Percentiles rank a stretch among this genome's conserved stretches.
phyloP scores from a whole-genome alignment of 805 yeast genomes.

The Sungouiella thailandica region DNA sequence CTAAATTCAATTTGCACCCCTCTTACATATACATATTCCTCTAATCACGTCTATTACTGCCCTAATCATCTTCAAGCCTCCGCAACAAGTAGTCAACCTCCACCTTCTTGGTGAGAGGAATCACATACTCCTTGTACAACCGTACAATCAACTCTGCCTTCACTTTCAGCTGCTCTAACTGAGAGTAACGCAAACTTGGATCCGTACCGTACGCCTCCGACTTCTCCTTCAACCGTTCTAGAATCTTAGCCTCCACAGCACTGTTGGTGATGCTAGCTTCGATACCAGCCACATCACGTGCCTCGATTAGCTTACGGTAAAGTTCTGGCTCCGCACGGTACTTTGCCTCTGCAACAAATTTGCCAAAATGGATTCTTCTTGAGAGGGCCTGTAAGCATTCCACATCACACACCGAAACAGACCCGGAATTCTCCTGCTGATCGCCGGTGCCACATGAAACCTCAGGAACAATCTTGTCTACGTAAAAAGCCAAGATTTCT shows the following conservation, averaged over 20 bases:
- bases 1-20: too few species aligned
- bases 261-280: constrained; percentile 79
- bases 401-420: constrained; percentile 79
- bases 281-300: constrained; percentile 65
- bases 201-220: constrained; percentile 86
- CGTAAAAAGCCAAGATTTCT: constrained; percentile 64
- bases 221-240: constrained; percentile 72
- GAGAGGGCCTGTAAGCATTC: constrained; percentile 84
- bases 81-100: constrained; percentile 88
- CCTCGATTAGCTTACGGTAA: constrained; percentile 61
- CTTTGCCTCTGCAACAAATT: constrained; percentile 96
- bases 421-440: constrained; percentile 81
- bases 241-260: constrained; percentile 80
- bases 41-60: too few species aligned
- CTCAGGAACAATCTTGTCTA: constrained; percentile 68
- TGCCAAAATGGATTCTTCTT: constrained; percentile 93
- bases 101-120: constrained; percentile 91
- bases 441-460: constrained; percentile 65
- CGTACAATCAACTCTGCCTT: constrained; percentile 77
- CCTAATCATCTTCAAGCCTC: constrained; percentile 64
- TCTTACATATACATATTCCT: too few species aligned
- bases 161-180: constrained; percentile 65
- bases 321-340: constrained; percentile 61
- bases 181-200: constrained; percentile 70
- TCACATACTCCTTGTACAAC: constrained; percentile 81